These are phyloP conservation scores for Diaporthe caulivora DNA, from an alignment of 2,329 filamentous ascomycete genomes.

Conservation along the genomic window DNA sequence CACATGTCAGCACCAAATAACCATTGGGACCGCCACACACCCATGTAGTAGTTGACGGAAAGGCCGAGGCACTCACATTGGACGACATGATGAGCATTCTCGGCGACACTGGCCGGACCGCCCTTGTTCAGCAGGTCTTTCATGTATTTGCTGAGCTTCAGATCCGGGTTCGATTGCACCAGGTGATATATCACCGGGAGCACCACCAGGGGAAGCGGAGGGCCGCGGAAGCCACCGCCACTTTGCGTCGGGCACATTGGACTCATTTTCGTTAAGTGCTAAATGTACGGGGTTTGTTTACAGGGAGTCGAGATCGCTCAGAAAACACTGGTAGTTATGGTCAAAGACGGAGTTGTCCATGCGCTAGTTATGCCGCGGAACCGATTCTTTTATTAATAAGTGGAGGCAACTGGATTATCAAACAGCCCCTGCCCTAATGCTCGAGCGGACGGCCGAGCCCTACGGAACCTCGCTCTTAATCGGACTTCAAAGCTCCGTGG, in stretches of 20 bases:
- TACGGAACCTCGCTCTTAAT: slow-evolving; percentile 6
- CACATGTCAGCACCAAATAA: background rate
- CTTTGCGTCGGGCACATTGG: slow-evolving; percentile 25
- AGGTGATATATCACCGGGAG: slow-evolving; percentile 37
- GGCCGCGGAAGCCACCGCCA: slow-evolving; percentile 28
- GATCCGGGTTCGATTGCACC: slow-evolving; percentile 30
- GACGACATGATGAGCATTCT: slow-evolving; percentile 34
- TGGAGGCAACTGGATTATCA: background rate
- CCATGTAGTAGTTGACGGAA: background rate
- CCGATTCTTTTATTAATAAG: background rate
- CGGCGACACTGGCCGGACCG: slow-evolving; percentile 32
- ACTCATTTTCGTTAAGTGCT: slow-evolving; percentile 11
- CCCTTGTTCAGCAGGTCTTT: slow-evolving; percentile 3
- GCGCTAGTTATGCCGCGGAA: background rate
- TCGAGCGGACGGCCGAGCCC: background rate
- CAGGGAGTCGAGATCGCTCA: too few species aligned
- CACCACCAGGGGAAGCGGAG: slow-evolving; percentile 34
- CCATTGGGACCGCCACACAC: background rate
- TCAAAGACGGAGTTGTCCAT: background rate
- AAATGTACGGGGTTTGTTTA: too few species aligned
- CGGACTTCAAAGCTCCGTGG: background rate
- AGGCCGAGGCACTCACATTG: slow-evolving; percentile 18
- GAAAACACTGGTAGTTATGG: background rate
- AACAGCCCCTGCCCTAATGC: background rate
- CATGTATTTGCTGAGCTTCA: slow-evolving; percentile 24